These are phyloP conservation scores for Nepenthes mirabilis DNA, from an alignment of 148 eudicot genomes.

Conservation along the genomic window DNA sequence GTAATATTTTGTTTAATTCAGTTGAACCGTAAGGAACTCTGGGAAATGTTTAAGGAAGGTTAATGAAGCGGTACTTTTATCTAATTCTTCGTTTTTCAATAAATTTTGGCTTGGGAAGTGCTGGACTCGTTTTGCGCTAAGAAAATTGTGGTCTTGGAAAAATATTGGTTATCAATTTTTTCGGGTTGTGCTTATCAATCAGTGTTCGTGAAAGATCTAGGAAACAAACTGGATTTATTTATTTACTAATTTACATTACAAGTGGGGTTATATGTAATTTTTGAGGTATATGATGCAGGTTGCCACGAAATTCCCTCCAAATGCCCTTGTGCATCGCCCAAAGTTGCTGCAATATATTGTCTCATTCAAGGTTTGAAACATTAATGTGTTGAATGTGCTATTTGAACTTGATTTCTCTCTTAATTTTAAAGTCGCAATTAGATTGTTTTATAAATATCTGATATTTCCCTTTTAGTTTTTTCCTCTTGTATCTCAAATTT, in stretches of 20 bases:
- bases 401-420: background rate
- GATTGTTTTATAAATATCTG: too few species aligned
- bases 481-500: too few species aligned
- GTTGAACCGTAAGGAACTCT: background rate
- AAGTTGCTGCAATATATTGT: slow-evolving; percentile 51
- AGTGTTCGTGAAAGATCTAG: too few species aligned
- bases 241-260: background rate
- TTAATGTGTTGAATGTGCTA: background rate
- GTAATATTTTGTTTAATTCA: slow-evolving; percentile 18
- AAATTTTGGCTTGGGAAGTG: background rate
- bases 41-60: too few species aligned
- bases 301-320: slow-evolving; percentile 82
- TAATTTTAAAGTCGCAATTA: background rate
- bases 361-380: slow-evolving; percentile 41
- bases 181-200: too few species aligned
- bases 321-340: slow-evolving; percentile 73
- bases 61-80: background rate
- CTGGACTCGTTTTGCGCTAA: background rate
- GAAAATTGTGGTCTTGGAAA: too few species aligned
- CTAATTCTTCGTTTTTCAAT: too few species aligned
- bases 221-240: too few species aligned
- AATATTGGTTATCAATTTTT: too few species aligned
- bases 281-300: slow-evolving; percentile 28
- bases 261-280: background rate
- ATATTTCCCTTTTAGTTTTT: too few species aligned